Evolutionary conservation across 169 alveolate genomes (phyloP), one percentile per base, ranked within the genome.

Genomic region (Cryptosporidium canis): DNA sequence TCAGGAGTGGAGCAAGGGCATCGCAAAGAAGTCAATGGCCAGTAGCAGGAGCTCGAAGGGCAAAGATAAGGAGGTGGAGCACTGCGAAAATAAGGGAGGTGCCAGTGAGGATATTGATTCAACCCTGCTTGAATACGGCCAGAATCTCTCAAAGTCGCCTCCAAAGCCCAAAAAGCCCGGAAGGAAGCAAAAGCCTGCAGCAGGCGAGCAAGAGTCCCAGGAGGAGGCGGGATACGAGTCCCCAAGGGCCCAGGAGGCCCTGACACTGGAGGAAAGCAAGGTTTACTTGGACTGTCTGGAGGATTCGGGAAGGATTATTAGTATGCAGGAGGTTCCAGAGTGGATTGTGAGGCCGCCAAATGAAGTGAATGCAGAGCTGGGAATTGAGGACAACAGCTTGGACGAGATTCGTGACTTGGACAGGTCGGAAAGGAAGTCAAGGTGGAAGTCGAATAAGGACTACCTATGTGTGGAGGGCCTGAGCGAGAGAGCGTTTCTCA

Each of bases 301-400:
- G 14, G 44, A 55, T 14, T 56, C 87, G 1, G 72, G 72, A n/a
- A 53, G 87, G n/a, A 77, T 77, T 18, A 77, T 77, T 21, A 39
- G 39, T 2, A 53, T 77, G 39, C 51, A 77, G 21, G 87, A 77
- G 16, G 72, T 77, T n/a, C 87, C 87, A 9, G 58, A 35, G 18
- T 77, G 87, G 87, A 77, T 77, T 18, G 87, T 77, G 24, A 77
- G 72, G 45, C 87, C 87, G 7, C 72, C 72, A 61, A 43, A 77
- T 77, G 87, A 77, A 31, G 45, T 77, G 18, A 77, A 77, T 77
- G 87, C 87, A 8, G 72, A 77, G 48, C 29, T 77, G 4, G 87
- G 87, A 18, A 58, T 55, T n/a, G 72, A 55, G 11, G 72, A 41
- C n/a, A 33, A 24, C n/a, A 44, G 45, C 24, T 35, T 37, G 55